Evolutionary conservation across 2,329 filamentous ascomycete species (phyloP).

Genomic region (Chaetothyriales sp.): DNA sequence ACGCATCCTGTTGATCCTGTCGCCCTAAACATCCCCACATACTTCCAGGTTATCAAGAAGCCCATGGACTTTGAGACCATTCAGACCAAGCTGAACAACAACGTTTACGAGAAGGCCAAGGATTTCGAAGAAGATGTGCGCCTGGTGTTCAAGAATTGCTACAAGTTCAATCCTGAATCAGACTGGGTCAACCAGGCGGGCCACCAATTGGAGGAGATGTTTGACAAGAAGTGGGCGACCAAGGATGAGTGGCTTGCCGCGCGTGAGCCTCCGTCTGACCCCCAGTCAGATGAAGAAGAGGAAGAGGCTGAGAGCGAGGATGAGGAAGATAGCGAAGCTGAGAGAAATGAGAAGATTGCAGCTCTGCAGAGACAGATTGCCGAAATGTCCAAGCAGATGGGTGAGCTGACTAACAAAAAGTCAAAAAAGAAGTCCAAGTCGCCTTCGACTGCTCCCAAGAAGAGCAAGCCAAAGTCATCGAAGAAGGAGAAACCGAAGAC

Average conservation of each 20-base stretch:
- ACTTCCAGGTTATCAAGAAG: constrained; percentile 86
- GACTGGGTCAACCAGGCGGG: constrained; percentile 61
- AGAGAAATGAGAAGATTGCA: constrained; percentile 46
- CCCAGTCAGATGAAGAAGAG: constrained; percentile 48
- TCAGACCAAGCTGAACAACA: constrained; percentile 56
- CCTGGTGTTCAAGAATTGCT: constrained; percentile 78
- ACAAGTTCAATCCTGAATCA: constrained; percentile 71
- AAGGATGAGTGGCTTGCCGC: constrained; percentile 70
- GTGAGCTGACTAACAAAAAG: constrained; percentile 32
- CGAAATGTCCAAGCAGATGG: constrained; percentile 53
- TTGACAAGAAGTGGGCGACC: constrained; percentile 58
- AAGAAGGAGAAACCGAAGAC: constrained; percentile 34
- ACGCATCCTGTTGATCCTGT: constrained; percentile 79
- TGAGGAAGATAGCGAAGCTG: constrained; percentile 40
- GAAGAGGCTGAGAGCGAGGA: constrained; percentile 58
- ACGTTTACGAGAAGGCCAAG: constrained; percentile 65
- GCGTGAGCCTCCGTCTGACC: constrained; percentile 51
- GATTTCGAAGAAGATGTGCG: constrained; percentile 75
- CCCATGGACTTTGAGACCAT: constrained; percentile 92
- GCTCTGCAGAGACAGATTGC: constrained; percentile 58
- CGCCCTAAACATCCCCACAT: constrained; percentile 80
- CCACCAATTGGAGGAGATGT: constrained; percentile 57
- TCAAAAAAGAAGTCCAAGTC: constrained; percentile 45
- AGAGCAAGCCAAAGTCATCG: constrained; percentile 25
- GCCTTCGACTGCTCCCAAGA: constrained; percentile 37